phyloP scores from a whole-genome alignment of 208 protist genomes.

The Strigomonas galati region DNA sequence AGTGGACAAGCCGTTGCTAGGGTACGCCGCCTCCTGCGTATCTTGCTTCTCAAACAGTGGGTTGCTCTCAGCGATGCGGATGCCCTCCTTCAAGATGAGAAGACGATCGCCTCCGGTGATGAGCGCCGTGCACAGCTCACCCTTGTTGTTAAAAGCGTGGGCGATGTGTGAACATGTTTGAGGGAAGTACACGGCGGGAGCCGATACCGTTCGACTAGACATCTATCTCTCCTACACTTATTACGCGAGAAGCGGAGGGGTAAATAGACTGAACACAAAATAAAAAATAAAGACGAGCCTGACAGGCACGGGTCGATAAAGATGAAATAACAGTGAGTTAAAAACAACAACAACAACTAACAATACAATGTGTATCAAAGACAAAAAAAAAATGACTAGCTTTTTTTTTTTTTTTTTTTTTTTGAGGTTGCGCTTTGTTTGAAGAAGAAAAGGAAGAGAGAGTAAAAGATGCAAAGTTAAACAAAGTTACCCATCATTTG shows the following conservation, averaged over 20 bases:
- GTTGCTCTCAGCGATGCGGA: slow-evolving; percentile 36
- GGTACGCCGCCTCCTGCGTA: background rate
- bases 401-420: slow-evolving; percentile 3
- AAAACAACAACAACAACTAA: background rate
- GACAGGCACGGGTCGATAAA: background rate
- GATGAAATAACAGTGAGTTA: background rate
- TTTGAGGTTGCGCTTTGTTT: background rate
- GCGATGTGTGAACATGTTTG: slow-evolving; percentile 57
- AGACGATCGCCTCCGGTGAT: slow-evolving; percentile 54
- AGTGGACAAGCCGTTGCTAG: background rate
- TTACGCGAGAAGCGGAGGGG: too few species aligned
- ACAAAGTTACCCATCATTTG: background rate
- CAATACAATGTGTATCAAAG: too few species aligned
- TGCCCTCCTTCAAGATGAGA: slow-evolving; percentile 55
- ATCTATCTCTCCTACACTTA: background rate
- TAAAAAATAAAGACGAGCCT: slow-evolving; percentile 1
- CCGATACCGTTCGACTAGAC: background rate
- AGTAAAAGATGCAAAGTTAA: background rate
- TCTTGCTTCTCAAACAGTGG: slow-evolving; percentile 13
- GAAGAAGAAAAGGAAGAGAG: background rate
- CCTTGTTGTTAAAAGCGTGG: slow-evolving; percentile 42
- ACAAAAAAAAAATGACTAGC: background rate
- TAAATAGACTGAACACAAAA: too few species aligned
- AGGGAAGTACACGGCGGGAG: slow-evolving; percentile 49
- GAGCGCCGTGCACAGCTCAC: slow-evolving; percentile 60